Evolutionary conservation across 2,329 filamentous ascomycete species (phyloP).

Genomic region (Penicillium sp.): DNA sequence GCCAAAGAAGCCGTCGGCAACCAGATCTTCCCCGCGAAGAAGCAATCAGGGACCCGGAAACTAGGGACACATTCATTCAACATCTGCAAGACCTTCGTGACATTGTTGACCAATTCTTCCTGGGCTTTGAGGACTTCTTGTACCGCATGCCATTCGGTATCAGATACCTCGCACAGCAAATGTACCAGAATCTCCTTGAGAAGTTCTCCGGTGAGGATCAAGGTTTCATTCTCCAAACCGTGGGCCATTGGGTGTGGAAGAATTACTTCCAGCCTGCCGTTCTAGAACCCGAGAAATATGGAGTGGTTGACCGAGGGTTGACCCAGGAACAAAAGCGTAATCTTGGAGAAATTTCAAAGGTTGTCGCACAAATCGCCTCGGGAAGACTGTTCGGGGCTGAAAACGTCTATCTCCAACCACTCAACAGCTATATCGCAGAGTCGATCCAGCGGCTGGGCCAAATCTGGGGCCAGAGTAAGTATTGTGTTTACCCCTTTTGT

Average conservation of each 20-base stretch:
- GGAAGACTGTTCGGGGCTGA: constrained; percentile 90
- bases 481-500: not conserved
- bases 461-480: constrained; percentile 68
- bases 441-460: constrained; percentile 77
- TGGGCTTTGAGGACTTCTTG: constrained; percentile 76
- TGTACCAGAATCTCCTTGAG: constrained; percentile 73
- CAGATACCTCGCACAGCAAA: constrained; percentile 83
- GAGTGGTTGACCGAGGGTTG: constrained; percentile 85
- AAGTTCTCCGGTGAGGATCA: constrained; percentile 81
- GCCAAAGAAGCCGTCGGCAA: constrained; percentile 75
- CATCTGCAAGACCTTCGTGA: constrained; percentile 92
- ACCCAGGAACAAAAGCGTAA: constrained; percentile 93
- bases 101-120: constrained; percentile 88
- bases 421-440: constrained; percentile 88
- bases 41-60: constrained; percentile 95
- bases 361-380: constrained; percentile 84
- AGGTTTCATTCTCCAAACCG: constrained; percentile 76
- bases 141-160: constrained; percentile 92
- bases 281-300: constrained; percentile 86
- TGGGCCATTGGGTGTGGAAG: constrained; percentile 91
- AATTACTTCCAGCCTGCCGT: constrained; percentile 90
- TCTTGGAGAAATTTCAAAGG: constrained; percentile 84
- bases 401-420: constrained; percentile 90
- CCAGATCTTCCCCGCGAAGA: constrained; percentile 86
- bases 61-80: constrained; percentile 87